Conservation (phyloP, 2,329 filamentous ascomycete species). For the Ciborinia camelliae region DNA sequence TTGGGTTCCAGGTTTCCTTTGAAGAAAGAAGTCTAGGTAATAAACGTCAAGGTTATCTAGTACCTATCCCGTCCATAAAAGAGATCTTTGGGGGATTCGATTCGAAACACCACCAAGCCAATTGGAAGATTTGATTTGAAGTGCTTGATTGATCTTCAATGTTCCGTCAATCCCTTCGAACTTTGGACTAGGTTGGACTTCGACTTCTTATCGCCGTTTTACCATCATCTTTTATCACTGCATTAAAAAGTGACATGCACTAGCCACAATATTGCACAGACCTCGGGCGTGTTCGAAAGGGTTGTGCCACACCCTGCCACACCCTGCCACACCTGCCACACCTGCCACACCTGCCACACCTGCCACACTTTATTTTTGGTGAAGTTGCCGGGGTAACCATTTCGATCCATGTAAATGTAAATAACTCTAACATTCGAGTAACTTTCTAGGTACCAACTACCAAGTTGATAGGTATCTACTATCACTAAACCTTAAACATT, state of each 20-base stretch:
- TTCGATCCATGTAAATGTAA: slow-evolving; percentile 12
- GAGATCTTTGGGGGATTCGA: too few relatives aligned
- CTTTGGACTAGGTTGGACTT: neutral
- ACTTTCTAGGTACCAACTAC: neutral
- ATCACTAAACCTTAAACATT: slow-evolving; percentile 7
- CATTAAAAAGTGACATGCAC: too few relatives aligned
- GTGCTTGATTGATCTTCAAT: too few relatives aligned
- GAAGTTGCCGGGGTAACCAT: slow-evolving; percentile 6
- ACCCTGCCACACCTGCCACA: too few relatives aligned
- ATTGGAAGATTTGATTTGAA: too few relatives aligned
- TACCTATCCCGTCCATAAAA: too few relatives aligned
- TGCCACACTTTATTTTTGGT: neutral
- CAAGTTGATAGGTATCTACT: neutral
- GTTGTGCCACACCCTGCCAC: too few relatives aligned
- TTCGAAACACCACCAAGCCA: too few relatives aligned
- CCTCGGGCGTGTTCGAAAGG: neutral
- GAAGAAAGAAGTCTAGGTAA: too few relatives aligned
- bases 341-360: neutral
- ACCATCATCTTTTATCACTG: neutral
- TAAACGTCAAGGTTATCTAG: too few relatives aligned
- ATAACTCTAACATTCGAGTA: slow-evolving; percentile 5
- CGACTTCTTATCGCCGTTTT: neutral
- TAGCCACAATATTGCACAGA: neutral
- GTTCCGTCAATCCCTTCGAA: neutral
- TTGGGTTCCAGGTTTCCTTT: too few relatives aligned